Conservation (phyloP, 1,284 basidiomycete genomes). For the Ceratobasidium sp. region DNA sequence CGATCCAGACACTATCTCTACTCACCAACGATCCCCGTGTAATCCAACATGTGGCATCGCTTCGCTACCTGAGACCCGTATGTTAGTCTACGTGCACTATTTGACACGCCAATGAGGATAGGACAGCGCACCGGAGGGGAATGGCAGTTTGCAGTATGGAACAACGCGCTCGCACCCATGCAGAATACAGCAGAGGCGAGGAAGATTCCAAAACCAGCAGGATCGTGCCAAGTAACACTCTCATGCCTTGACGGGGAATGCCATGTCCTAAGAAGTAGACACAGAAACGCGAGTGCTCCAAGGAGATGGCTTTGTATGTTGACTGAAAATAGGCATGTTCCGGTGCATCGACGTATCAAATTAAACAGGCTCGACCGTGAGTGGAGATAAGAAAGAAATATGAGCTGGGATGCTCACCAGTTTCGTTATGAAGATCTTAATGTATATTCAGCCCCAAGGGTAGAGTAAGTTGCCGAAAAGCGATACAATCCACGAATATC, state of each 20-base stretch:
- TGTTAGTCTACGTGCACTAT: slow-evolving; percentile 26
- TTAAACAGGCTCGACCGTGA: not conserved
- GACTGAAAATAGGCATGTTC: slow-evolving; percentile 62
- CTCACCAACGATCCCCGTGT: slow-evolving; percentile 73
- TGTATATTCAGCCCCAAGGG: slow-evolving; percentile 32
- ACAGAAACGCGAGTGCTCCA: slow-evolving; percentile 75
- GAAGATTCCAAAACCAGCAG: slow-evolving; percentile 74
- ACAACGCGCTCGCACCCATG: slow-evolving; percentile 79
- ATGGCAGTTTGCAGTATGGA: slow-evolving; percentile 83
- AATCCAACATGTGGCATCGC: slow-evolving; percentile 75
- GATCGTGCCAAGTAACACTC: slow-evolving; percentile 72
- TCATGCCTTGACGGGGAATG: slow-evolving; percentile 65
- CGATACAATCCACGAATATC: slow-evolving; percentile 46
- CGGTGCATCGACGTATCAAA: slow-evolving; percentile 4
- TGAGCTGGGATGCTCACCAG: slow-evolving; percentile 61
- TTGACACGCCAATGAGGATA: slow-evolving; percentile 33
- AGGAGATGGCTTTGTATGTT: slow-evolving; percentile 91
- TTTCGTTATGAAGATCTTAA: slow-evolving; percentile 86
- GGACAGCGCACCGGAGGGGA: slow-evolving; percentile 68
- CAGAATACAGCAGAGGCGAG: slow-evolving; percentile 81
- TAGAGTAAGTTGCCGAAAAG: slow-evolving; percentile 12
- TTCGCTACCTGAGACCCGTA: slow-evolving; percentile 56
- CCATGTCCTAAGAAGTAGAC: slow-evolving; percentile 68
- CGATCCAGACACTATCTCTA: slow-evolving; percentile 49
- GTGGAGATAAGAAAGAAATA: slow-evolving; percentile 15